Conservation (phyloP, 805 yeast genomes). For the Monosporozyma aquatica region DNA sequence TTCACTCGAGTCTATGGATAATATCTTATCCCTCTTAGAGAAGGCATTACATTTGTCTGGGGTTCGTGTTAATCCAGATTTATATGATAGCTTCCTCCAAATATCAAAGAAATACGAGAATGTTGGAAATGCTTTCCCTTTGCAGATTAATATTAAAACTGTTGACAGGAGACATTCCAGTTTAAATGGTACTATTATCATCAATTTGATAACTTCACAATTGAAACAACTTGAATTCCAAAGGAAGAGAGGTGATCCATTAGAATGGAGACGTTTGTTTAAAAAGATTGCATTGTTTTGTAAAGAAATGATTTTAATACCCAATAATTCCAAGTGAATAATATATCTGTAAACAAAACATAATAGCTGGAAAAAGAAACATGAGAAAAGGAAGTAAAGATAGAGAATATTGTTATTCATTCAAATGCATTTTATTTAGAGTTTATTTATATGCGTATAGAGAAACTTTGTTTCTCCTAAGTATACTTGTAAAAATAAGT, state of each 20-base stretch:
- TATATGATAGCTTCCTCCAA: conserved; percentile 15
- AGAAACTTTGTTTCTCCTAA: no score
- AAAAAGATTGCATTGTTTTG: conserved; percentile 48
- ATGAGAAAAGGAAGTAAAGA: no score
- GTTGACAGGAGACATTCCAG: conserved; percentile 39
- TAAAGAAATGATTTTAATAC: conserved; percentile 46
- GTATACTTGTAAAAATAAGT: no score
- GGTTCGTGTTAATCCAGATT: conserved; percentile 19
- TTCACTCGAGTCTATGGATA: conserved; percentile 20
- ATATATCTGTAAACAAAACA: neutral
- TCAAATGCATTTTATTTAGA: conserved; percentile 1
- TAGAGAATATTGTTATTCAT: no score
- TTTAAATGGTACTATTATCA: conserved; percentile 39
- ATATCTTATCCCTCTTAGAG: conserved; percentile 24
- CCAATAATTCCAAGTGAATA: conserved; percentile 7
- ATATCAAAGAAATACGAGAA: conserved; percentile 8
- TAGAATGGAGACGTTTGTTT: conserved; percentile 66
- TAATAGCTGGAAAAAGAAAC: no score
- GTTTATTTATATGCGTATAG: neutral
- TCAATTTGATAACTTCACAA: conserved; percentile 33
- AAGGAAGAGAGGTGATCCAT: conserved; percentile 54
- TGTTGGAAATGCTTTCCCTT: conserved; percentile 29
- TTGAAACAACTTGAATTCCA: conserved; percentile 45
- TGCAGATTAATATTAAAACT: conserved; percentile 32
- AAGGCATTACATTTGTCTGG: conserved; percentile 20